Evolutionary conservation across 805 yeast species (phyloP).

Genomic region (Limtongia smithiae): DNA sequence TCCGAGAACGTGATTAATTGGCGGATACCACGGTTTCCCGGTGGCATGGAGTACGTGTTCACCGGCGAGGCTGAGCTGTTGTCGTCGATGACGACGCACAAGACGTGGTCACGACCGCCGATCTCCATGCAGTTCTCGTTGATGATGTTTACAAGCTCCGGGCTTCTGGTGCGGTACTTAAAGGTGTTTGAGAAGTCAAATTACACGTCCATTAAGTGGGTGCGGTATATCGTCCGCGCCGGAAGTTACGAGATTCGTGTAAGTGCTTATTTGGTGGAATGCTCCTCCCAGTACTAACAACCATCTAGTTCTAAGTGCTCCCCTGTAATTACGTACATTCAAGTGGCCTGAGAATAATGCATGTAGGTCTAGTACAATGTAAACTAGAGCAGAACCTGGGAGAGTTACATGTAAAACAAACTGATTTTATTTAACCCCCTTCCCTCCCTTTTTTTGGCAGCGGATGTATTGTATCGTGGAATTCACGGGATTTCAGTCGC

Average conservation of each 20-base stretch:
- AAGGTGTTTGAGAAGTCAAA: conserved; percentile 58
- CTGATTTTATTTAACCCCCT: too few relatives aligned
- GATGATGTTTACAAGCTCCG: conserved; percentile 73
- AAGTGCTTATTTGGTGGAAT: conserved; percentile 34
- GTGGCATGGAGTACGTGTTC: conserved; percentile 60
- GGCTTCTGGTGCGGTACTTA: conserved; percentile 68
- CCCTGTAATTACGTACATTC: too few relatives aligned
- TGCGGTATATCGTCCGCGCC: conserved; percentile 67
- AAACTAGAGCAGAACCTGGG: too few relatives aligned
- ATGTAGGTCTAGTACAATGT: too few relatives aligned
- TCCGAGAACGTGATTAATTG: conserved; percentile 64
- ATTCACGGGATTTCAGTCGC: too few relatives aligned
- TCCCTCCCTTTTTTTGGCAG: too few relatives aligned
- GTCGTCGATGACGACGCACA: conserved; percentile 33
- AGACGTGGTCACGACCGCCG: conserved; percentile 69
- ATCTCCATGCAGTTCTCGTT: conserved; percentile 64
- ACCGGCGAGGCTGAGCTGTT: conserved; percentile 51
- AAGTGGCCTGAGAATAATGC: too few relatives aligned
- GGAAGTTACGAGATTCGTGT: conserved; percentile 76
- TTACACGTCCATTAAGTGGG: conserved; percentile 82
- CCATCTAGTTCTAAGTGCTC: not conserved
- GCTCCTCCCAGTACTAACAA: not conserved
- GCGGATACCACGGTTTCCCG: conserved; percentile 66
- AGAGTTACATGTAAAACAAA: too few relatives aligned
- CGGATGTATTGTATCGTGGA: too few relatives aligned